Evolutionary conservation across 164 flowering plant species (phyloP).

Genomic region (Piper betle): DNA sequence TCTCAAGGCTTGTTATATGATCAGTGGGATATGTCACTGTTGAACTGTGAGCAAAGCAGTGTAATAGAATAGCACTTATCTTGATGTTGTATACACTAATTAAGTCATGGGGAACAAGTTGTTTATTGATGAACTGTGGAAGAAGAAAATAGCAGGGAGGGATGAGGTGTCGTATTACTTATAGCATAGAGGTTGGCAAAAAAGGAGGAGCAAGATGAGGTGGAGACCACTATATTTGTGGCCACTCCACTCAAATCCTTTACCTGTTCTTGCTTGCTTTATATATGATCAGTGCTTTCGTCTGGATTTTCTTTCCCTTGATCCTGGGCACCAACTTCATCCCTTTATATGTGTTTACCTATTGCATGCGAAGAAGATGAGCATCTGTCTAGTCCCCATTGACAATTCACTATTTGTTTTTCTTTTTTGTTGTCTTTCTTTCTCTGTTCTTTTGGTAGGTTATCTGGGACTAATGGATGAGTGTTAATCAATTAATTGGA

Average conservation of each 20-base stretch:
- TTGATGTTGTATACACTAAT: neutral
- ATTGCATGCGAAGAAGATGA: neutral
- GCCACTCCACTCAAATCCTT: slow-evolving; percentile 2
- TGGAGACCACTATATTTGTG: slow-evolving; percentile 3
- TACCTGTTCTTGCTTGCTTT: neutral
- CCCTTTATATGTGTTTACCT: neutral
- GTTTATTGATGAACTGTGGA: neutral
- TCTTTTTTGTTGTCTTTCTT: no score
- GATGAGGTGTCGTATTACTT: neutral
- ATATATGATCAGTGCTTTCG: neutral
- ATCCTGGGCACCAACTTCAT: neutral
- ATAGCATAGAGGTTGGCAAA: neutral
- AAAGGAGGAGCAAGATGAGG: slow-evolving; percentile 2
- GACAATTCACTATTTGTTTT: no score
- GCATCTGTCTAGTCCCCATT: neutral
- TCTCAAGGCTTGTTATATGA: neutral
- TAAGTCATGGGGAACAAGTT: neutral
- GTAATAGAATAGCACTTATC: neutral
- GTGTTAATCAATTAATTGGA: no score
- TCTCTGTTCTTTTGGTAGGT: no score
- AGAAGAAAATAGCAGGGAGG: neutral
- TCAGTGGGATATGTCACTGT: slow-evolving; percentile 1
- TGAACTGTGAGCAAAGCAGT: neutral
- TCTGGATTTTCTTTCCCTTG: neutral
- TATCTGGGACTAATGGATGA: no score